Evolutionary conservation across 805 yeast species (phyloP).

Genomic region (Kluyveromyces lactis): DNA sequence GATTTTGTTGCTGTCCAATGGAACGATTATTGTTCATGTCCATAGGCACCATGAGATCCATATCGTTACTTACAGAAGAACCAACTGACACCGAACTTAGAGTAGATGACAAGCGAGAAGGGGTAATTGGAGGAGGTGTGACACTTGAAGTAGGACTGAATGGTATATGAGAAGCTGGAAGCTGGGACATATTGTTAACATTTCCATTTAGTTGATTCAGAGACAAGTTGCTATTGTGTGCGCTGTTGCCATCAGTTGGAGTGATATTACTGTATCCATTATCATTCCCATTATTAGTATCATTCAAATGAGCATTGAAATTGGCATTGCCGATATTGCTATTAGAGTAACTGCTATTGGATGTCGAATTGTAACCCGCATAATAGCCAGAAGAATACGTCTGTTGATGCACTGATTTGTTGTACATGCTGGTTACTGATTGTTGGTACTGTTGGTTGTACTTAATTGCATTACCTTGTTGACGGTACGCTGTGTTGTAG

Average conservation of each 20-base stretch:
- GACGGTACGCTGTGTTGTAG: conserved; percentile 3
- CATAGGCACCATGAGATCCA: conserved; percentile 11
- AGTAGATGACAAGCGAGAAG: conserved; percentile 13
- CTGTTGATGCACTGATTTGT: conserved; percentile 6
- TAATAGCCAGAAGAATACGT: conserved; percentile 6
- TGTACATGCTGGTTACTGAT: conserved; percentile 4
- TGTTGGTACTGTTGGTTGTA: conserved; percentile 4
- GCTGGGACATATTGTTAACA: neutral
- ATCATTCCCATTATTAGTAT: neutral
- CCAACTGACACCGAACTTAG: conserved; percentile 13
- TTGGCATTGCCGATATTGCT: neutral
- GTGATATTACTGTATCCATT: neutral
- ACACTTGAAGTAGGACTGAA: conserved; percentile 6
- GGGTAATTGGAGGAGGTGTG: conserved; percentile 14
- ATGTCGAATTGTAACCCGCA: conserved; percentile 6
- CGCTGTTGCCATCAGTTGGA: neutral
- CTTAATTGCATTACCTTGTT: conserved; percentile 1
- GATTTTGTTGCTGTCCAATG: neutral
- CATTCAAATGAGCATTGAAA: neutral
- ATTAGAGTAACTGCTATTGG: conserved; percentile 7
- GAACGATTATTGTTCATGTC: conserved; percentile 8
- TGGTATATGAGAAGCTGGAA: neutral
- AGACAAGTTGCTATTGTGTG: neutral
- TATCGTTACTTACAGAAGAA: conserved; percentile 11
- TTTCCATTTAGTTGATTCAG: neutral